Evolutionary conservation across 2,329 filamentous ascomycete species (phyloP).

Genomic region (Trichoderma aggressivum): DNA sequence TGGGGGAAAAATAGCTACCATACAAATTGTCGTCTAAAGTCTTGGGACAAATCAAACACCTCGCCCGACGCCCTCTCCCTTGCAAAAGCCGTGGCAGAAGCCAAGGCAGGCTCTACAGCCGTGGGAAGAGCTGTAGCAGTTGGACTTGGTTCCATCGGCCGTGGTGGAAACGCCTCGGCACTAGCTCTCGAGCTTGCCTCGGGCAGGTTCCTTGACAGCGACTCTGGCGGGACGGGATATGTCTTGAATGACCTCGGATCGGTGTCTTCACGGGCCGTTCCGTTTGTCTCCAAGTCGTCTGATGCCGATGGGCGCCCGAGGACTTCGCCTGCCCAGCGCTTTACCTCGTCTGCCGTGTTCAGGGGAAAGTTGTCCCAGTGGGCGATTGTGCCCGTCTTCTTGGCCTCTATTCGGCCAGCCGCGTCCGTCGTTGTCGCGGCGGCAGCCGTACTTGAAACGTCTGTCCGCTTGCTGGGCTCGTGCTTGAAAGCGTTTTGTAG

Average conservation of each 20-base stretch:
- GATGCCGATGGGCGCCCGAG: neutral
- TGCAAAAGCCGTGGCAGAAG: neutral
- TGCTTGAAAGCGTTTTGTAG: conserved; percentile 6
- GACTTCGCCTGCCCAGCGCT: conserved; percentile 13
- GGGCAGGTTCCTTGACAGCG: neutral
- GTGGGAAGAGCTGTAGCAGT: neutral
- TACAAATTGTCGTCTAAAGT: conserved; percentile 16
- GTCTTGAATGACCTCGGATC: neutral
- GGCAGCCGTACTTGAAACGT: neutral
- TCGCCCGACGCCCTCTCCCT: neutral
- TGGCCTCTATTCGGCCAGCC: conserved; percentile 12
- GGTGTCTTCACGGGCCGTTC: neutral
- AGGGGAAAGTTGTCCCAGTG: conserved; percentile 13
- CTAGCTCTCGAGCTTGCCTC: neutral
- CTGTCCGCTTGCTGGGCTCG: neutral
- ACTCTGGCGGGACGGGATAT: neutral
- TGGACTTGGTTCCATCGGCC: neutral
- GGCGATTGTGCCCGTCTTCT: conserved; percentile 14
- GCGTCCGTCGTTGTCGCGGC: neutral
- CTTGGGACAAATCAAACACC: conserved; percentile 9
- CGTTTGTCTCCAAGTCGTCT: neutral
- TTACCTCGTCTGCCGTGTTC: conserved; percentile 5
- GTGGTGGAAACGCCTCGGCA: neutral
- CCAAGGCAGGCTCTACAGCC: neutral
- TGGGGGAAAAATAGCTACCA: neutral